Percentiles rank a stretch among this genome's conserved stretches.
These are phyloP conservation scores for Hypoxylon sp. DNA, from an alignment of 2,329 filamentous ascomycete genomes.

Conservation along the genomic window DNA sequence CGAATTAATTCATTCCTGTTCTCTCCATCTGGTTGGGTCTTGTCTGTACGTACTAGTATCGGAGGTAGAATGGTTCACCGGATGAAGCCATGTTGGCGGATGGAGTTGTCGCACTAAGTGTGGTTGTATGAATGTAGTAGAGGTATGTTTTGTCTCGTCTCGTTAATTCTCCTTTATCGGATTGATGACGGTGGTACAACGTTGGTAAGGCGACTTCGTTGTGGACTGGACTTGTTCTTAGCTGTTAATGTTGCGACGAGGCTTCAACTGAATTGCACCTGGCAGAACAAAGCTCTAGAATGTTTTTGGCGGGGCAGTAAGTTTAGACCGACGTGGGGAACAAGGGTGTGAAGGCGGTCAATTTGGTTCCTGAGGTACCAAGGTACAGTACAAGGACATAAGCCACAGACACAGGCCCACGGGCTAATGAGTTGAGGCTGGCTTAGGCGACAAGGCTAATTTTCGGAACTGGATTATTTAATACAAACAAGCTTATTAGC, in stretches of 20 bases:
- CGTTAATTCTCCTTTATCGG: not conserved
- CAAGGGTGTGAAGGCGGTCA: conserved; percentile 35
- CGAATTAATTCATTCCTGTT: conserved; percentile 21
- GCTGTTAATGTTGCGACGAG: conserved; percentile 32
- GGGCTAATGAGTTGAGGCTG: conserved; percentile 22
- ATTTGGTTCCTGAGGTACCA: not conserved
- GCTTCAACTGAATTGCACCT: conserved; percentile 24
- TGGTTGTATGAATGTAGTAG: not conserved
- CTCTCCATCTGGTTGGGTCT: not conserved
- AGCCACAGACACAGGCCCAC: conserved; percentile 9
- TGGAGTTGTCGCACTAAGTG: not conserved
- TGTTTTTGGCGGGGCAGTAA: conserved; percentile 40
- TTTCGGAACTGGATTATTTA: conserved; percentile 41
- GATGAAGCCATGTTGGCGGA: conserved; percentile 61
- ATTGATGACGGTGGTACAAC: conserved; percentile 5
- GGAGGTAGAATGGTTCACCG: conserved; percentile 91
- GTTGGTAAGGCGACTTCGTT: not conserved
- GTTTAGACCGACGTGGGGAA: conserved; percentile 34
- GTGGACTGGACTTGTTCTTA: not conserved
- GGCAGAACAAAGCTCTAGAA: conserved; percentile 32
- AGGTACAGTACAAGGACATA: not conserved
- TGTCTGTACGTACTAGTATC: conserved; percentile 87
- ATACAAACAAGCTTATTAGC: conserved; percentile 13
- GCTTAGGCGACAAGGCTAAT: conserved; percentile 23
- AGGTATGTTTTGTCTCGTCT: not conserved